Conservation (phyloP, 1,284 basidiomycete genomes). For the Fistulinella staudtii region DNA sequence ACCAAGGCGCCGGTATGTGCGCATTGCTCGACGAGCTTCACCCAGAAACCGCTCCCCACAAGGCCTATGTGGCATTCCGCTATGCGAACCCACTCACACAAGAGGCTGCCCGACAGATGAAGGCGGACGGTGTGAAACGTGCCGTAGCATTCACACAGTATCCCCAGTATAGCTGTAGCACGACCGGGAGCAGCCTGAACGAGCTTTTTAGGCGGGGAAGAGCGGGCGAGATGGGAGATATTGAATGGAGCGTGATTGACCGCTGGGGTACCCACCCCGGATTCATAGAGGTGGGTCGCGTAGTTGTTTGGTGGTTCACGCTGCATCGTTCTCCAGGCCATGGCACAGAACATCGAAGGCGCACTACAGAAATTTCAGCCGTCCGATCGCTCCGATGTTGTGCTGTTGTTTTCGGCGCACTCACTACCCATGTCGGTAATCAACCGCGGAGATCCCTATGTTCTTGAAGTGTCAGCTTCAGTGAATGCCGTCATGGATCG, state of each 20-base stretch:
- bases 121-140: conserved; percentile 85
- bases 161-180: conserved; percentile 98
- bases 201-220: conserved; percentile 76
- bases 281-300: conserved; percentile 72
- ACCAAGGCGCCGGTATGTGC: conserved; percentile 91
- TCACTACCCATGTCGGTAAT: conserved; percentile 97
- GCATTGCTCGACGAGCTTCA: conserved; percentile 89
- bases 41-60: conserved; percentile 92
- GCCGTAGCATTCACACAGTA: conserved; percentile 99
- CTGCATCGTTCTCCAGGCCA: conserved; percentile 54
- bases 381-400: conserved; percentile 66
- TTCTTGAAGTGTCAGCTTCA: conserved; percentile 92
- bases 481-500: conserved; percentile 89
- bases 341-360: conserved; percentile 84
- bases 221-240: conserved; percentile 53
- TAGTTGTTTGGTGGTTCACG: conserved; percentile 2
- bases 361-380: conserved; percentile 81
- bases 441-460: conserved; percentile 97
- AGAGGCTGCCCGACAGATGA: conserved; percentile 81
- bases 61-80: conserved; percentile 92
- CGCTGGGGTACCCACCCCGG: conserved; percentile 96
- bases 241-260: conserved; percentile 98
- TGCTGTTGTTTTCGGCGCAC: conserved; percentile 95
- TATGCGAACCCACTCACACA: conserved; percentile 91
- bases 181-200: conserved; percentile 95